Evolutionary conservation across 805 yeast genomes (phyloP).

Genomic region (Ogataea siamensis): DNA sequence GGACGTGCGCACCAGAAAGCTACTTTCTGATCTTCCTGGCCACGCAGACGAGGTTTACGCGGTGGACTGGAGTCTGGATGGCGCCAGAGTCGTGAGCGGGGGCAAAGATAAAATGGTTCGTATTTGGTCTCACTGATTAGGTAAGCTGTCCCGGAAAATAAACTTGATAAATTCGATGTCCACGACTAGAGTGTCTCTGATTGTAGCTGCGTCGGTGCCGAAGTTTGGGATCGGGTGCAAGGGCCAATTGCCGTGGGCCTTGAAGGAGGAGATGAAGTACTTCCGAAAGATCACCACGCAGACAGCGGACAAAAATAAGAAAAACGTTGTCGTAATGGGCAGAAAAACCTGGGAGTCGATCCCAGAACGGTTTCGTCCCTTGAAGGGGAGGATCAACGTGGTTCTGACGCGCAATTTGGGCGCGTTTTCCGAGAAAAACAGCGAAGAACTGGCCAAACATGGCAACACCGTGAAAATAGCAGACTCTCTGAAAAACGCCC

Average conservation of each 20-base stretch:
- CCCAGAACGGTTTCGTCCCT: conserved; percentile 79
- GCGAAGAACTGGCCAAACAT: conserved; percentile 27
- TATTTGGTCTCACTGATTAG: conserved; percentile 75
- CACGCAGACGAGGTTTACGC: conserved; percentile 95
- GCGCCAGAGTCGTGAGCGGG: conserved; percentile 91
- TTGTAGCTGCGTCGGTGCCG: conserved; percentile 86
- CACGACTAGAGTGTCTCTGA: conserved; percentile 47
- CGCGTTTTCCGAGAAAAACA: conserved; percentile 23
- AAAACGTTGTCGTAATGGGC: conserved; percentile 92
- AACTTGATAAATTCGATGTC: background rate
- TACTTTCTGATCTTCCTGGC: conserved; percentile 90
- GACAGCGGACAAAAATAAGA: conserved; percentile 31
- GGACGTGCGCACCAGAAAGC: conserved; percentile 85
- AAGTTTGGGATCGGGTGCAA: conserved; percentile 79
- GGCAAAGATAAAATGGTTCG: conserved; percentile 95
- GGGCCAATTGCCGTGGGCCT: conserved; percentile 85
- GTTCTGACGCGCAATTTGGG: conserved; percentile 57
- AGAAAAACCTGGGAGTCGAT: conserved; percentile 95
- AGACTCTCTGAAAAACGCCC: conserved; percentile 44
- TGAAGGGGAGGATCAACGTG: conserved; percentile 71
- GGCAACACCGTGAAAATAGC: conserved; percentile 30
- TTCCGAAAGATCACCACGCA: conserved; percentile 71
- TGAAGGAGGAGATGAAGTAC: conserved; percentile 80
- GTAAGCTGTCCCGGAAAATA: conserved; percentile 5
- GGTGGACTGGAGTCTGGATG: conserved; percentile 98